Conservation (phyloP, 225 moss, liverwort and hornwort genomes). For the Asterella californica region DNA sequence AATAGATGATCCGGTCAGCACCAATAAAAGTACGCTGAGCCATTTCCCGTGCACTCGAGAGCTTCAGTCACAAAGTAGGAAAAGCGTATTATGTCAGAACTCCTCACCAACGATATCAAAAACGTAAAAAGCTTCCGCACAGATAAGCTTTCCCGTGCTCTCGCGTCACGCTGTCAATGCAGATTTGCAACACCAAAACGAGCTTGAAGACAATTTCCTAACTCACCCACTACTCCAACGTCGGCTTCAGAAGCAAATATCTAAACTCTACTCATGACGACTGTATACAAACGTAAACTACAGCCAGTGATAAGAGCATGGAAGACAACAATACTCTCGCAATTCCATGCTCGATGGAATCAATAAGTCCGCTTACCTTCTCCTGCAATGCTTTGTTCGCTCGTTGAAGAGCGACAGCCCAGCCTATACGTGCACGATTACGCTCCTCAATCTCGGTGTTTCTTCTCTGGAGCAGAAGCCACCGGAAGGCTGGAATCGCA, state of each 20-base stretch:
- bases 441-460: slow-evolving; percentile 86
- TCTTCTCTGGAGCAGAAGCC: slow-evolving; percentile 73
- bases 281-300: background rate
- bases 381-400: slow-evolving; percentile 61
- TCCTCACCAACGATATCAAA: background rate
- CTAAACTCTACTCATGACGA: background rate
- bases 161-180: no score
- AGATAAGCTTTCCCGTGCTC: background rate
- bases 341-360: background rate
- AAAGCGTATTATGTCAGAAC: background rate
- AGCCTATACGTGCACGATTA: slow-evolving; percentile 76
- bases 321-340: background rate
- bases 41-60: slow-evolving; percentile 84
- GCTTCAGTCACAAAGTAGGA: slow-evolving; percentile 39
- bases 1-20: slow-evolving; percentile 81
- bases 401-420: slow-evolving; percentile 84
- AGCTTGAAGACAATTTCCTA: background rate
- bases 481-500: slow-evolving; percentile 89
- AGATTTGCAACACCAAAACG: background rate
- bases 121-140: background rate
- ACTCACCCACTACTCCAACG: no score
- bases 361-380: slow-evolving; percentile 48
- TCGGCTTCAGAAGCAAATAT: background rate
- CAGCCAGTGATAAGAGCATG: background rate
- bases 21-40: slow-evolving; percentile 81